Evolutionary conservation across 2,329 filamentous ascomycete genomes (phyloP), one percentile per base, ranked within the genome.

Genomic region (Colletotrichum sp.): DNA sequence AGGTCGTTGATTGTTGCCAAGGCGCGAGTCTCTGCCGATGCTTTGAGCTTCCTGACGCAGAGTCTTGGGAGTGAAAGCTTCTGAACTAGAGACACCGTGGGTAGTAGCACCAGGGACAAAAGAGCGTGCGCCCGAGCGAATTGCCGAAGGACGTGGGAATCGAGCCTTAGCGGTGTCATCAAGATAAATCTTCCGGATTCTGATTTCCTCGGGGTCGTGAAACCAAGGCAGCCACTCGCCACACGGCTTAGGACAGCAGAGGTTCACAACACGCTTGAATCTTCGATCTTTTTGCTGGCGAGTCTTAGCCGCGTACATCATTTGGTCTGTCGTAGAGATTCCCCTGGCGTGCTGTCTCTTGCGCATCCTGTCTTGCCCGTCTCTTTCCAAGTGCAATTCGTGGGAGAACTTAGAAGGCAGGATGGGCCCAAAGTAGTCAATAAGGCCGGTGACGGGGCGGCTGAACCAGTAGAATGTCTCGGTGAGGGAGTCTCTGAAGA

Each of bases 391-490:
- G 7, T 16, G 8, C 59, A 64, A 66, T 34, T 76, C 70, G 2
- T 15, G 4, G 15, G 65, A 30, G 24, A 76, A 76, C 8, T 60
- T 15, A 5, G 21, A 24, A 30, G 64, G 44, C 64, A 76, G 64
- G 44, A 74, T 34, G 8, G 36, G 12, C 21, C 21, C 8, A 30
- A 57, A 76, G n/a, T 44, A 32, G 6, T 59, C 32, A 18, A 16
- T 36, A 6, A 76, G 34, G 12, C 34, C 36, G 5, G 32, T 44
- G 4, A 49, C 30, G 15, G 68, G 18, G 8, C 44, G 12, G 5
- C 24, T 72, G 49, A 76, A 34, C 70, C 70, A 76, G 49, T 73
- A 63, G 59, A 76, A 74, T 2, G 70, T 71, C 60, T 76, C 75
- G 3, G 63, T 67, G 34, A 76, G 36, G 2, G 75, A 72, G 10